A percentile compares a stretch with the other conserved stretches of the same genome.
These are phyloP conservation scores for Naganishia vaughanmartiniae DNA, from an alignment of 768 basidiomycete genomes.

Conservation along the genomic window DNA sequence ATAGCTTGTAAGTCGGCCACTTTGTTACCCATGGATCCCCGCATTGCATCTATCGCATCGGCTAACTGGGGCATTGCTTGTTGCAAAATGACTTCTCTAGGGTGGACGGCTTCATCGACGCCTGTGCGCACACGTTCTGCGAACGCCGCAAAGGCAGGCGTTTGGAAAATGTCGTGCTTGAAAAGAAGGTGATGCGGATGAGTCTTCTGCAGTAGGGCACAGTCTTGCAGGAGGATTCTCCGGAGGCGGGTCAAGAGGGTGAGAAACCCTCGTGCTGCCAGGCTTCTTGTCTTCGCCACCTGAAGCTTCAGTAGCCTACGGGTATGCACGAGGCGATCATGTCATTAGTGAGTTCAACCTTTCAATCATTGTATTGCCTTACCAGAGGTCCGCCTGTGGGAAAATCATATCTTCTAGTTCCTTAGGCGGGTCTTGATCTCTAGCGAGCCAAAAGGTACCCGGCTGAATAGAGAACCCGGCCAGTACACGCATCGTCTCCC, in stretches of 20 bases:
- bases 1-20: too few species aligned
- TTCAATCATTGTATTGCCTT: neutral
- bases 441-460: conserved; percentile 1
- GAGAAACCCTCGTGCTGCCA: neutral
- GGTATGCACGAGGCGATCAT: neutral
- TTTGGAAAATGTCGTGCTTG: neutral
- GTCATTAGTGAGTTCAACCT: neutral
- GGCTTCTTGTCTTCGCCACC: neutral
- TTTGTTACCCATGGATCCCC: too few species aligned
- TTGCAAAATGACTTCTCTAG: too few species aligned
- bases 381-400: neutral
- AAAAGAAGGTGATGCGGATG: neutral
- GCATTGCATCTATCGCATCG: too few species aligned
- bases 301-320: neutral
- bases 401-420: neutral
- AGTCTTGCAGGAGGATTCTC: neutral
- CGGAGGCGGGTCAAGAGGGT: neutral
- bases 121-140: neutral
- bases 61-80: too few species aligned
- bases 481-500: conserved; percentile 4
- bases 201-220: neutral
- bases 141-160: neutral
- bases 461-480: neutral
- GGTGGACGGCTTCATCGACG: too few species aligned
- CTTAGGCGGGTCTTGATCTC: conserved; percentile 4